Percentiles rank a stretch among this genome's conserved stretches.
phyloP scores from a whole-genome alignment of 2,329 filamentous ascomycete species.

The Penicillium sp. region DNA sequence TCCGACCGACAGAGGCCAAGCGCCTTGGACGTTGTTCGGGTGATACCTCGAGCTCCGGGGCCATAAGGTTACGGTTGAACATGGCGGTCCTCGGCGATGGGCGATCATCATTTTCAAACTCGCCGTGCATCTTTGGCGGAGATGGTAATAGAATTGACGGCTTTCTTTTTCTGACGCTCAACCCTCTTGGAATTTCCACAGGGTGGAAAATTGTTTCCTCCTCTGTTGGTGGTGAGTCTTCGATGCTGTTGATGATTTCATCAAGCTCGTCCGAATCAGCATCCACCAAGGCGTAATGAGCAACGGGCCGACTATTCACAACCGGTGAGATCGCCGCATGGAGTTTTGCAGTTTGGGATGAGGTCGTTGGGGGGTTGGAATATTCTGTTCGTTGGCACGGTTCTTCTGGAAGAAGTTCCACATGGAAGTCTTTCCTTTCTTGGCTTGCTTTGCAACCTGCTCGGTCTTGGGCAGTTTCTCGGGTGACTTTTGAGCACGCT shows the following conservation, averaged over 20 bases:
- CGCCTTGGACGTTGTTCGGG: conserved; percentile 56
- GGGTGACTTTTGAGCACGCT: conserved; percentile 1
- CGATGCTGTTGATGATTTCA: conserved; percentile 38
- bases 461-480: conserved; percentile 17
- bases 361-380: conserved; percentile 20
- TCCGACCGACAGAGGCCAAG: conserved; percentile 77
- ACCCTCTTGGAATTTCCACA: conserved; percentile 27
- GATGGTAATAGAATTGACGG: conserved; percentile 44
- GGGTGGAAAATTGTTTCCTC: conserved; percentile 26
- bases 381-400: conserved; percentile 27
- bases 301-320: conserved; percentile 45
- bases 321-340: conserved; percentile 41
- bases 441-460: conserved; percentile 30
- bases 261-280: conserved; percentile 41
- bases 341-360: conserved; percentile 31
- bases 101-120: conserved; percentile 29
- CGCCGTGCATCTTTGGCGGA: conserved; percentile 38
- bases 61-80: conserved; percentile 31
- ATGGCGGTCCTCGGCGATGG: conserved; percentile 38
- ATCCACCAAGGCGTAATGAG: conserved; percentile 60
- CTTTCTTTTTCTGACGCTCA: conserved; percentile 34
- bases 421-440: conserved; percentile 32
- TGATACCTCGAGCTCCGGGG: conserved; percentile 14
- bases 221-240: conserved; percentile 42
- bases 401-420: conserved; percentile 61